These are phyloP conservation scores for Grosmannia penicillata DNA, from an alignment of 2,329 filamentous ascomycete species.

Conservation along the genomic window DNA sequence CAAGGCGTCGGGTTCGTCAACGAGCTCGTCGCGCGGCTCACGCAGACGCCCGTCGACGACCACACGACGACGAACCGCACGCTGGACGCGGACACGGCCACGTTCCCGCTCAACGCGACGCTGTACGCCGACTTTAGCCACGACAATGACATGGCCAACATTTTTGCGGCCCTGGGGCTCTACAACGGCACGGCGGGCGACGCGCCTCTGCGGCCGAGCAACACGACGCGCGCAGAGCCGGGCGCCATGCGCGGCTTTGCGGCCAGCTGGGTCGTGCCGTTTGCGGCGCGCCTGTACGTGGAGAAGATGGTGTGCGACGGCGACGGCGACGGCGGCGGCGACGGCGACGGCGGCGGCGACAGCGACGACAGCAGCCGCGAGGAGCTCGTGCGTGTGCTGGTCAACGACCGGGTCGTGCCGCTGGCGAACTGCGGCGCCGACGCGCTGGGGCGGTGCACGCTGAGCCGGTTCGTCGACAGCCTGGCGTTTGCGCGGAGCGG, in stretches of 20 bases:
- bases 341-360: too few relatives aligned
- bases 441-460: conserved; percentile 50
- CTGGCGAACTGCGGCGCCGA: conserved; percentile 59
- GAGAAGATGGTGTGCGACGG: conserved; percentile 65
- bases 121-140: conserved; percentile 87
- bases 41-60: conserved; percentile 51
- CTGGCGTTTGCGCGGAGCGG: conserved; percentile 58
- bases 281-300: conserved; percentile 67
- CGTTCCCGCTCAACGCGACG: conserved; percentile 55
- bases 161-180: conserved; percentile 64
- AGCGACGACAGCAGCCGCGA: too few relatives aligned
- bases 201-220: conserved; percentile 31
- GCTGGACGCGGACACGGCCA: conserved; percentile 48
- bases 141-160: conserved; percentile 71
- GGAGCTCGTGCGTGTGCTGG: conserved; percentile 62
- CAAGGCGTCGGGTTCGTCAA: conserved; percentile 82
- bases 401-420: conserved; percentile 72
- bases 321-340: conserved; percentile 10
- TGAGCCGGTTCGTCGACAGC: conserved; percentile 58
- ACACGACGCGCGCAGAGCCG: conserved; percentile 32
- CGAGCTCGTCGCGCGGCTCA: conserved; percentile 73
- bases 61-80: conserved; percentile 65
- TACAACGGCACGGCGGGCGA: conserved; percentile 48
- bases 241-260: conserved; percentile 51
- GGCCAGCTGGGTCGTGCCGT: conserved; percentile 67